Conservation (phyloP, 2,329 filamentous ascomycete genomes). For the Acephala macrosclerotiorum region DNA sequence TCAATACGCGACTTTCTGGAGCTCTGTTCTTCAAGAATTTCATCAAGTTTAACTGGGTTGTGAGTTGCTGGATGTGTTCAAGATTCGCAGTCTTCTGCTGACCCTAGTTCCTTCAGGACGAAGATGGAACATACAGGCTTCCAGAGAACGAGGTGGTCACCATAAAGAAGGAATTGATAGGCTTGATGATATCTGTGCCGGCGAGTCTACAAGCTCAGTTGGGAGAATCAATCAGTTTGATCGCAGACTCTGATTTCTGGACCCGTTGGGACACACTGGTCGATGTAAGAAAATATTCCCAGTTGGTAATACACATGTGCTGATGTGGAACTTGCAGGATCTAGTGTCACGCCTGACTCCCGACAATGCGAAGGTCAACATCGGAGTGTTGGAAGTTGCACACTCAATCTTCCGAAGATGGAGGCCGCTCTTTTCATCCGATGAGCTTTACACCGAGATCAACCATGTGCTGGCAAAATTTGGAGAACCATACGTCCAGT, state of each 20-base stretch:
- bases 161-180: slow-evolving; percentile 95
- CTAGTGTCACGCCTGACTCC: slow-evolving; percentile 86
- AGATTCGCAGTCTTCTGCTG: slow-evolving; percentile 20
- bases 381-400: slow-evolving; percentile 94
- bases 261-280: slow-evolving; percentile 95
- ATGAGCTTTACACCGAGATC: slow-evolving; percentile 93
- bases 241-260: slow-evolving; percentile 98
- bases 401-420: slow-evolving; percentile 98
- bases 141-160: slow-evolving; percentile 81
- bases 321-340: slow-evolving; percentile 60
- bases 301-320: slow-evolving; percentile 9
- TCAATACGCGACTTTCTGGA: slow-evolving; percentile 83
- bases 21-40: slow-evolving; percentile 99
- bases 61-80: slow-evolving; percentile 50
- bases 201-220: slow-evolving; percentile 89
- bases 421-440: slow-evolving; percentile 91
- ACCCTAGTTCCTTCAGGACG: slow-evolving; percentile 64
- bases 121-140: slow-evolving; percentile 93
- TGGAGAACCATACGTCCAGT: slow-evolving; percentile 79
- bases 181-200: slow-evolving; percentile 93
- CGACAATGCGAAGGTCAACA: slow-evolving; percentile 84
- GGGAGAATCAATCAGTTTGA: slow-evolving; percentile 95
- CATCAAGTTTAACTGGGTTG: slow-evolving; percentile 90
- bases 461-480: slow-evolving; percentile 93
- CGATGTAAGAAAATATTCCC: slow-evolving; percentile 59